Evolutionary conservation across 306 rosid genomes (phyloP).

Genomic region (Acacia acuminata): DNA sequence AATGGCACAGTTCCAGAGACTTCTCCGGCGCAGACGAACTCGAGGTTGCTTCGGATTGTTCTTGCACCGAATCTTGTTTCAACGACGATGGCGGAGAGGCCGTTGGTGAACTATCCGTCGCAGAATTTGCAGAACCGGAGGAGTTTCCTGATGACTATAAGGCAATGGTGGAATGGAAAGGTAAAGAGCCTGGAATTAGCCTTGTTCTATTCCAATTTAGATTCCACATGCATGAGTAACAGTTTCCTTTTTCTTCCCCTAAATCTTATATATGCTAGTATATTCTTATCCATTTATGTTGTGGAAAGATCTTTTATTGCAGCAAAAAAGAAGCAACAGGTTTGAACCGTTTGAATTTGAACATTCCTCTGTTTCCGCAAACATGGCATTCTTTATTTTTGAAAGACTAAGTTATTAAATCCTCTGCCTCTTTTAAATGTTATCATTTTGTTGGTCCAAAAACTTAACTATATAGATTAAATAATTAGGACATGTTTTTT

Average conservation of each 20-base stretch:
- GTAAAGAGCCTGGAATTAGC: not conserved
- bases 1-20: slow-evolving; percentile 19
- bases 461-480: too few relatives aligned
- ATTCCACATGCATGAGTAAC: not conserved
- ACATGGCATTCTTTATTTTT: not conserved
- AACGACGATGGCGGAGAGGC: slow-evolving; percentile 41
- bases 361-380: not conserved
- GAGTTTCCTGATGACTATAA: not conserved
- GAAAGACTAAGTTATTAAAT: not conserved
- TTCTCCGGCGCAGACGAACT: not conserved
- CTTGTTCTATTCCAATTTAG: not conserved
- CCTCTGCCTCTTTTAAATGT: not conserved
- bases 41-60: slow-evolving; percentile 40
- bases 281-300: not conserved
- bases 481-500: not conserved
- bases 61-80: slow-evolving; percentile 46
- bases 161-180: slow-evolving; percentile 29
- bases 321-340: not conserved
- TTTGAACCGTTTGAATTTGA: not conserved
- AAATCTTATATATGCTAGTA: not conserved
- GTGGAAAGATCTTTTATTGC: not conserved
- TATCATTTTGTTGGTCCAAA: not conserved
- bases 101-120: not conserved
- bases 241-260: not conserved
- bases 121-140: slow-evolving; percentile 28